These are phyloP conservation scores for Amanita polypyramis DNA, from an alignment of 768 basidiomycete genomes.

Conservation along the genomic window DNA sequence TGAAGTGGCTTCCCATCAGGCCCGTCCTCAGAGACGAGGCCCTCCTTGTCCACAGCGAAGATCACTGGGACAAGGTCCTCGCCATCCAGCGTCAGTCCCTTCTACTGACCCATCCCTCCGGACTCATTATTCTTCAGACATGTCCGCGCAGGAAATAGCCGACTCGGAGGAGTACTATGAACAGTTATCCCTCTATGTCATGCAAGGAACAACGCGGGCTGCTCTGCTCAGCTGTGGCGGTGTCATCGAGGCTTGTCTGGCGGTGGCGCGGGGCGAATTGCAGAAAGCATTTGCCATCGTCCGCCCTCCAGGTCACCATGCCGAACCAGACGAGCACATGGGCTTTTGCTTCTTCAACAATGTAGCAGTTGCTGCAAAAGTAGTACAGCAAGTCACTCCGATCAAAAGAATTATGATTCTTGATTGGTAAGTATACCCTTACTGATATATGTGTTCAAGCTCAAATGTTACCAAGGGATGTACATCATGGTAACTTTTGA, in stretches of 20 bases:
- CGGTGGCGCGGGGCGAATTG: constrained; percentile 72
- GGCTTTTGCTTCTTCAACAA: constrained; percentile 99
- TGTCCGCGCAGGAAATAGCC: constrained; percentile 64
- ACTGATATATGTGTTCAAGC: not conserved
- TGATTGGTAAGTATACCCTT: constrained; percentile 65
- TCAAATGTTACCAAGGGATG: constrained; percentile 52
- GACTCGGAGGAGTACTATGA: constrained; percentile 82
- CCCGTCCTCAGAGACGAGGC: constrained; percentile 70
- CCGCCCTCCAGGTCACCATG: constrained; percentile 95
- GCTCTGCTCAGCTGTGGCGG: constrained; percentile 90
- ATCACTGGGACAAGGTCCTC: constrained; percentile 86
- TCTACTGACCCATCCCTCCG: not conserved
- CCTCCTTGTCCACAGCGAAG: constrained; percentile 81
- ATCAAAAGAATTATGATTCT: constrained; percentile 82
- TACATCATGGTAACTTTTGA: constrained; percentile 67
- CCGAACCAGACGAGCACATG: constrained; percentile 97
- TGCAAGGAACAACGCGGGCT: constrained; percentile 71
- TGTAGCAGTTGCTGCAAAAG: constrained; percentile 83
- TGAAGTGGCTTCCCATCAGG: constrained; percentile 72
- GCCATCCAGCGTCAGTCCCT: constrained; percentile 62
- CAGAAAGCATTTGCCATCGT: constrained; percentile 92
- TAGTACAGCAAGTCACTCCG: constrained; percentile 59
- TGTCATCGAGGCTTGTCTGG: constrained; percentile 81
- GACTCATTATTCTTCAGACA: constrained; percentile 32
- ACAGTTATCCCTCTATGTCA: constrained; percentile 86